A percentile compares a stretch with the other conserved stretches of the same genome.
These are phyloP conservation scores for Trypanosomatidae sp. DNA, from an alignment of 208 protist genomes.

Conservation along the genomic window DNA sequence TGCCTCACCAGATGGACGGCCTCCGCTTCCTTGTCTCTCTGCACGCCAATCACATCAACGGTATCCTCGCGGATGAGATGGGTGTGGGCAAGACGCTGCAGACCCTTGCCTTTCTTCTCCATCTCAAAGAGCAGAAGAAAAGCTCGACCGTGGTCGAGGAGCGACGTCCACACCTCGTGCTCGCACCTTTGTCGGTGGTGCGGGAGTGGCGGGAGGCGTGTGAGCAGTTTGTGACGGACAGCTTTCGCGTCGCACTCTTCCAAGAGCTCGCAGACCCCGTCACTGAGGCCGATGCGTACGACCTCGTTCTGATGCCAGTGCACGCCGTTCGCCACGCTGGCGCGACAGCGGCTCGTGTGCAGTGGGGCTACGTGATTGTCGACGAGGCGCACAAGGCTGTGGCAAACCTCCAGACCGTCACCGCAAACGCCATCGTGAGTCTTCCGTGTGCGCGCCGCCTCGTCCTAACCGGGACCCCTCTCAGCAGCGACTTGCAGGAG, in stretches of 20 bases:
- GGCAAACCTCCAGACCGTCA: slow-evolving; percentile 47
- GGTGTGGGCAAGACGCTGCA: slow-evolving; percentile 95
- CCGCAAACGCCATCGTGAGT: slow-evolving; percentile 33
- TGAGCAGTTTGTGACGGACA: slow-evolving; percentile 75
- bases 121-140: slow-evolving; percentile 59
- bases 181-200: slow-evolving; percentile 87
- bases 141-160: background rate
- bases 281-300: slow-evolving; percentile 26
- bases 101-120: slow-evolving; percentile 85
- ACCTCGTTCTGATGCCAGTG: slow-evolving; percentile 51
- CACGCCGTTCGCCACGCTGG: slow-evolving; percentile 30
- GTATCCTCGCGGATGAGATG: slow-evolving; percentile 98
- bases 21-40: slow-evolving; percentile 93
- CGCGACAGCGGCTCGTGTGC: slow-evolving; percentile 23
- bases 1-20: slow-evolving; percentile 97
- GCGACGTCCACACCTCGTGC: slow-evolving; percentile 84
- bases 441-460: slow-evolving; percentile 59
- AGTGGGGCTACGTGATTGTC: slow-evolving; percentile 68
- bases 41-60: slow-evolving; percentile 88
- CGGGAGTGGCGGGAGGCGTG: slow-evolving; percentile 95
- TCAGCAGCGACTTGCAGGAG: slow-evolving; percentile 99
- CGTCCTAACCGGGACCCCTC: slow-evolving; percentile 96
- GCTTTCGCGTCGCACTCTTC: slow-evolving; percentile 33
- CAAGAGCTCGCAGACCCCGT: slow-evolving; percentile 32
- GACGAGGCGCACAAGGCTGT: slow-evolving; percentile 86